phyloP scores from a whole-genome alignment of 2,329 filamentous ascomycete genomes.

The Emergomyces orientalis region DNA sequence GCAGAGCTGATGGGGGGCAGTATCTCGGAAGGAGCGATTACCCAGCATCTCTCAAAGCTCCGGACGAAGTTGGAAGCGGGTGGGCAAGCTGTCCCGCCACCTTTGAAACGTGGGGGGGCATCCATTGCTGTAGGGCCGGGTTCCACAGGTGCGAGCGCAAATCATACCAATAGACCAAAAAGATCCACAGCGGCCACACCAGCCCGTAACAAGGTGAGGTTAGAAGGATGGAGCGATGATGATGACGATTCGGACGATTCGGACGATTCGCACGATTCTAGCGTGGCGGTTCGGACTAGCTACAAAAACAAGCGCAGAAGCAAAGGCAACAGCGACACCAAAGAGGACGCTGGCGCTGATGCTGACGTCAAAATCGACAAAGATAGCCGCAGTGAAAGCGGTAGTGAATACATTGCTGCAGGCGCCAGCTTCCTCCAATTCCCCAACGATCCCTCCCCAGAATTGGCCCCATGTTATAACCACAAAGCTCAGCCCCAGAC shows the following conservation, averaged over 20 bases:
- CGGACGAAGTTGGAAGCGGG: slow-evolving; percentile 28
- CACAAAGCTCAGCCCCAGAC: neutral
- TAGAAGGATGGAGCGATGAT: neutral
- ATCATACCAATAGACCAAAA: neutral
- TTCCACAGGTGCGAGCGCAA: neutral
- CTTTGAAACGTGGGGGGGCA: slow-evolving; percentile 29
- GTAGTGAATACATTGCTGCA: slow-evolving; percentile 6
- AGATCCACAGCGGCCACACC: neutral
- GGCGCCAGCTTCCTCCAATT: slow-evolving; percentile 9
- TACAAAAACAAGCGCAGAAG: neutral
- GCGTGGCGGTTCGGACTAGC: neutral
- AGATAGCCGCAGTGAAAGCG: neutral
- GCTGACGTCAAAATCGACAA: neutral
- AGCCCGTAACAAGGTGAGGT: neutral
- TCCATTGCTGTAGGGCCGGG: neutral
- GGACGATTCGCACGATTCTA: neutral
- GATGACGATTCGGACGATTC: neutral
- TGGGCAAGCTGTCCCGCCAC: slow-evolving; percentile 32
- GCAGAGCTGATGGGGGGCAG: slow-evolving; percentile 32
- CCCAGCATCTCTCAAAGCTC: slow-evolving; percentile 40
- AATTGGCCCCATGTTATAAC: neutral
- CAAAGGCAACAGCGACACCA: neutral
- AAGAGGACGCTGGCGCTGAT: neutral
- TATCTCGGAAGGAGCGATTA: slow-evolving; percentile 38
- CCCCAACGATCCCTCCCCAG: neutral